Base-by-base conservation (phyloP, 2,329 filamentous ascomycete genomes). In the Rutstroemia sp. region DNA sequence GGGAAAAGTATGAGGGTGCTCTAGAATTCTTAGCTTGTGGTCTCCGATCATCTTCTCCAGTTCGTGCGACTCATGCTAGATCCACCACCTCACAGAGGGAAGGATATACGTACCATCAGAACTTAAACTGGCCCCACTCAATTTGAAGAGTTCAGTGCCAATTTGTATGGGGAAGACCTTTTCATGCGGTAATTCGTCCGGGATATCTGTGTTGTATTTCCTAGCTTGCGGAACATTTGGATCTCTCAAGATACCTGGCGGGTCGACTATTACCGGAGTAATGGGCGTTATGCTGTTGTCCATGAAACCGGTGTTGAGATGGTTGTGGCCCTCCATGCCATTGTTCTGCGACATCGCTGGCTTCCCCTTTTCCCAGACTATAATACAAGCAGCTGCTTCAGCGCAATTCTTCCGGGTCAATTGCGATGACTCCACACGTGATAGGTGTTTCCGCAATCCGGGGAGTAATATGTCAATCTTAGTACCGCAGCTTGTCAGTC, bases 1-100 rank as follows among this genome's bases (percentile, higher is more conserved):
- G 87, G 19, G 92, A 95, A 73, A 97, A 96, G 72, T 96, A 96
- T 50, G 92, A 96, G 57, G 92, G 92, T 67, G 91, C 92, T 95
- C 73, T 76, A 75, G 69, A 71, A 73, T 68, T 74, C 69, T 83
- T 71, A 82, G 76, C 67, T 49, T 61, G 56, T 54, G 38, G 4
- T 44, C 45, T 49, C 21, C 16, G 17, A 41, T 45, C 6, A 21
- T 19, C n/a, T 12, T 12, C 8, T 5, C 10, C 12, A 23, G 27
- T 30, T 9, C 10, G 10, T 30, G 8, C 27, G 10, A 30, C 19
- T 10, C 2, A n/a, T 23, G 12, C 19, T 21, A 41, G 16, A 41
- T 9, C 7, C 14, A 41, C n/a, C 39, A 41, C 14, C 14, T 41
- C 39, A 19, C 5, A 16, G n/a, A 14, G 14, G 16, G 9, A 17